Conservation (phyloP, 345 rosid species). For the Brassica nigra region DNA sequence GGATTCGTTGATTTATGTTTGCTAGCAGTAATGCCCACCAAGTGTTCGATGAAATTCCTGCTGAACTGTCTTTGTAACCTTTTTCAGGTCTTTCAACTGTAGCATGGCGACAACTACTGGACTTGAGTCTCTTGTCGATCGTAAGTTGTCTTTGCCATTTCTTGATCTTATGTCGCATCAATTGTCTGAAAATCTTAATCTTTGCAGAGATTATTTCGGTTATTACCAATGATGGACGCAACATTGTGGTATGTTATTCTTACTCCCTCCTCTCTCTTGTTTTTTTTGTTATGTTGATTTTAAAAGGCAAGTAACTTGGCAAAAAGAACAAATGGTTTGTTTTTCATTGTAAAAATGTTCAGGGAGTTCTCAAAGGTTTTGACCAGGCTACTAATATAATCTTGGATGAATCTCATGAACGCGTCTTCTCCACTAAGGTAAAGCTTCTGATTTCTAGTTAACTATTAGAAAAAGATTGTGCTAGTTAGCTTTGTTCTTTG, state of each 20-base stretch:
- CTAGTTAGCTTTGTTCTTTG: background rate
- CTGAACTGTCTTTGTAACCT: background rate
- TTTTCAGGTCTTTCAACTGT: conserved; percentile 20
- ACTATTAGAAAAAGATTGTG: background rate
- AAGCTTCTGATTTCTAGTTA: conserved; percentile 6
- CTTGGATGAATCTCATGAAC: conserved; percentile 91
- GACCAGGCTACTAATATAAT: conserved; percentile 92
- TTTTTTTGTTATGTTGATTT: background rate
- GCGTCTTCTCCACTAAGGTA: conserved; percentile 89
- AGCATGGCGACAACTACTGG: conserved; percentile 69
- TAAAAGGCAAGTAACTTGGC: background rate
- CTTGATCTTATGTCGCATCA: background rate
- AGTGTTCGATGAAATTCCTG: conserved; percentile 28
- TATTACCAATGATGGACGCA: conserved; percentile 88
- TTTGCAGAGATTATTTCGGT: conserved; percentile 70
- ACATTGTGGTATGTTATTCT: conserved; percentile 66
- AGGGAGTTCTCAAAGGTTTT: conserved; percentile 84
- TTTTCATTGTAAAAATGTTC: background rate
- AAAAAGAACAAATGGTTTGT: background rate
- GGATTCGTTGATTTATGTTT: background rate
- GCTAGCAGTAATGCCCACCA: conserved; percentile 21
- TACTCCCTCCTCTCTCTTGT: background rate
- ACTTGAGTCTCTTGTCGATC: conserved; percentile 83
- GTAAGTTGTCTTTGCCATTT: conserved; percentile 36
- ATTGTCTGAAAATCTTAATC: background rate